Conservation (phyloP, 2,329 filamentous ascomycete genomes). For the Botrytis medusae region DNA sequence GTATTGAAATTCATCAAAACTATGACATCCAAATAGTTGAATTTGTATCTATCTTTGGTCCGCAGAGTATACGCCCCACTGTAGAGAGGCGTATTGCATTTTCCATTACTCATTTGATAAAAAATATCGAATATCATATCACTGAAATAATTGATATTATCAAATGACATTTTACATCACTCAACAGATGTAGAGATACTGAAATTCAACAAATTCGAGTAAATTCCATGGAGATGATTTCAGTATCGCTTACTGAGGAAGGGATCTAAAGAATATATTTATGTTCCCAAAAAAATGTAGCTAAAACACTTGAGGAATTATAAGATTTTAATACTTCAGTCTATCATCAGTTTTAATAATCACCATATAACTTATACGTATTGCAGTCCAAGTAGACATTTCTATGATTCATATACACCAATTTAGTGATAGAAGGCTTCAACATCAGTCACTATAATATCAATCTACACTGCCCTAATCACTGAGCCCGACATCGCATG, state of each 20-base stretch:
- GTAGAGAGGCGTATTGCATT: not conserved
- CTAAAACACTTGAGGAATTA: not conserved
- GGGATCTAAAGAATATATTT: not conserved
- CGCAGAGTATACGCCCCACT: not conserved
- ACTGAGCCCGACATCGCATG: not conserved
- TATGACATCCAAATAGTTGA: not conserved
- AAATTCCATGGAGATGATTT: not conserved
- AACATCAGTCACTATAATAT: not conserved
- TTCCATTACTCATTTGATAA: not conserved
- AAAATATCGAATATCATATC: not conserved
- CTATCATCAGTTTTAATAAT: not conserved
- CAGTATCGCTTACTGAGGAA: not conserved
- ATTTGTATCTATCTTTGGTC: not conserved
- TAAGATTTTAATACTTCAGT: not conserved
- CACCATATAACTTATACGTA: not conserved
- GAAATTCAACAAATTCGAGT: not conserved
- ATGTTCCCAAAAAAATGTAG: not conserved
- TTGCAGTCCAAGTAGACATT: not conserved
- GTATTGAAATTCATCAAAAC: not conserved
- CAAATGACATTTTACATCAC: not conserved
- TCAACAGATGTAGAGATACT: not conserved
- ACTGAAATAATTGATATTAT: not conserved
- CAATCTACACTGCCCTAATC: no score
- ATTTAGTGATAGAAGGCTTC: not conserved
- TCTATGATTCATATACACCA: rapidly evolving